Base-by-base conservation (phyloP, 495 filamentous ascomycete genomes). In the Pseudomonodictys pantanalensis region DNA sequence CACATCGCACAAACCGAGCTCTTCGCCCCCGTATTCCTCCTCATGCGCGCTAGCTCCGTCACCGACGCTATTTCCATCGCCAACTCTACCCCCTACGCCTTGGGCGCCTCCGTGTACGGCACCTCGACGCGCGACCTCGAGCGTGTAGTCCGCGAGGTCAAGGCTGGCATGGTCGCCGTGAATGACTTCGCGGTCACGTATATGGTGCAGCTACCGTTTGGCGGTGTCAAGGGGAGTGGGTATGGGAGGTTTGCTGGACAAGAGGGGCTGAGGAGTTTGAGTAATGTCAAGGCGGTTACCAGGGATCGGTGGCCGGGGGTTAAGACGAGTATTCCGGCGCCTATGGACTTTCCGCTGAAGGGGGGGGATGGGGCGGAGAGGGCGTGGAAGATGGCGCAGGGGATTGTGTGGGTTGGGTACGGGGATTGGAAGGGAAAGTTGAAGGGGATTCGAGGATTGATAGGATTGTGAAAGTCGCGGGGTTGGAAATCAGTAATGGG, bases 101-200 rank as follows among this genome's bases (percentile, higher is more conserved):
- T 76, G 17, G 73, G 73, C 11, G 64, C 68, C 46, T 65, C 56
- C 35, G 90, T 98, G 39, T 97, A 92, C 72, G 92, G 92, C 25
- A 69, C 70, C 50, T 62, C 57, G 23, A 72, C 79, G 25, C 68
- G 70, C 7, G 73, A 80, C 48, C 73, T 91, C 2, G 72, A 81
- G 38, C 68, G 72, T 18, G 85, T 90, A 30, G 84, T 91, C 0
- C 67, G 64, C n/a, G 79, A 81, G 22, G 80, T 97, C 51, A 81
- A 86, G 52, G 85, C 86, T 2, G 93, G 93, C 24, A 96, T 96
- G 88, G 88, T 97, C 3, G 81, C 87, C 44, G 83, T 98, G 51
- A 97, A 98, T 66, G 93, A 97, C 74, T 98, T 98, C 62, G 93
- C 84, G 20, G 86, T 83, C 15, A 96, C 83, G 67, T 98, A 98